Base-by-base conservation (phyloP, 768 basidiomycete genomes). In the Daedaleopsis sinensis region DNA sequence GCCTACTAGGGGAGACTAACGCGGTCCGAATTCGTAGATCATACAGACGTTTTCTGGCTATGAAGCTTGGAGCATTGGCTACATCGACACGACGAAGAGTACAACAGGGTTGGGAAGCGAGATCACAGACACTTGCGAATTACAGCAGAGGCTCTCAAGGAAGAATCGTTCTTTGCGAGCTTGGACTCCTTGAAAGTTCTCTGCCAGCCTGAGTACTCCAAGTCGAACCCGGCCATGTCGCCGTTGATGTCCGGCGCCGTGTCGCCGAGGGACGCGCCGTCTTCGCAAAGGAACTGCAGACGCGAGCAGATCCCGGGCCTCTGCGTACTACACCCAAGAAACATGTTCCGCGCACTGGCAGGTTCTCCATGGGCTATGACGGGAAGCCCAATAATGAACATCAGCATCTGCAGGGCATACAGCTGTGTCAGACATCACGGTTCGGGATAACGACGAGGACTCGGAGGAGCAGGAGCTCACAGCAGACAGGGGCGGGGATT, bases 401-500 rank as follows among this genome's bases (percentile, higher is more conserved):
- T 86, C 84, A n/a, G 85, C 85, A 72, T 86, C 85, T 85, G 51
- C 8, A 55, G 53, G 36, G 19, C n/a, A 21, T 18, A 8, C 12
- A 48, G 21, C 11, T 7, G 51, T 54, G 44, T 59, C 52, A 36
- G 52, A 7, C 8, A 24, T 23, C 18, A 18, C n/a, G n/a, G n/a
- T n/a, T n/a, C 38, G 18, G 24, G 18, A 11, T 19, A n/a, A 18
- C 6, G 13, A 43, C 43, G 35, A 9, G 13, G 15, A 18, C 10
- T 4, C 18, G 15, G 23, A 74, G n/a, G n/a, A n/a, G n/a, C n/a
- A 38, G 7, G 37, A 8, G 7, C 83, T 70, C 65, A 85, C 83
- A 87, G 59, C 86, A 87, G 0, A 87, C 84, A 0, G 85, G 85
- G 0, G 85, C 83, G 0, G 85, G 85, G 12, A 85, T 84, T 0